Percentiles rank a stretch among this genome's conserved stretches.
These are phyloP conservation scores for Trichomonas vaginalis DNA, from an alignment of 208 protist species.

Conservation along the genomic window DNA sequence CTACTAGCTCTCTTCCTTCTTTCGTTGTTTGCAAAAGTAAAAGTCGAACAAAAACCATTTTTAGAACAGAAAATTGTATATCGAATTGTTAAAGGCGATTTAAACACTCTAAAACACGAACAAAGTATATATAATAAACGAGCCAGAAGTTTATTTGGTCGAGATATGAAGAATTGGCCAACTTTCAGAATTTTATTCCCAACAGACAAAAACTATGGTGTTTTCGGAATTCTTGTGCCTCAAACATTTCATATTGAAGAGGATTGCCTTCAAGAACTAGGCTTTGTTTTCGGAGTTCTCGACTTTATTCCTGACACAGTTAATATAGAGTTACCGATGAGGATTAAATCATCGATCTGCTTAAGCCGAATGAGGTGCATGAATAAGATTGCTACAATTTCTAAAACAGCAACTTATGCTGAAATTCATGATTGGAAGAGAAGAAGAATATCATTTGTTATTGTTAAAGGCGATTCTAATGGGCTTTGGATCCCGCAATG, in stretches of 20 bases:
- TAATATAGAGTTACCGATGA: neutral
- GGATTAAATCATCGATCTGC: neutral
- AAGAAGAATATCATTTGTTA: neutral
- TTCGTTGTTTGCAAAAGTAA: neutral
- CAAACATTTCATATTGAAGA: neutral
- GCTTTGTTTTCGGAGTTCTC: neutral
- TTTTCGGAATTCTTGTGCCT: neutral
- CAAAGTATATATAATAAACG: neutral
- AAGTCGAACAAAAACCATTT: neutral
- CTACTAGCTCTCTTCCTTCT: neutral
- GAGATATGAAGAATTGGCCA: neutral
- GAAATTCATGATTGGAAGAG: neutral
- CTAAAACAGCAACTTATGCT: neutral
- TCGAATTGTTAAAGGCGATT: neutral
- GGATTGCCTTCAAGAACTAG: neutral
- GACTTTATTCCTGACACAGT: neutral
- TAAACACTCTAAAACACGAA: neutral
- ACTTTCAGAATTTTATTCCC: neutral
- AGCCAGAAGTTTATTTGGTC: neutral
- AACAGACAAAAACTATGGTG: neutral
- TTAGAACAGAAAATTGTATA: neutral
- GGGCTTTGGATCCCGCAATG: neutral
- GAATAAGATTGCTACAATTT: neutral
- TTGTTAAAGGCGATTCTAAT: neutral
- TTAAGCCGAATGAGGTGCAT: neutral